Base-by-base conservation (phyloP, 129 eudicot species). In the Glebionis coronaria region DNA sequence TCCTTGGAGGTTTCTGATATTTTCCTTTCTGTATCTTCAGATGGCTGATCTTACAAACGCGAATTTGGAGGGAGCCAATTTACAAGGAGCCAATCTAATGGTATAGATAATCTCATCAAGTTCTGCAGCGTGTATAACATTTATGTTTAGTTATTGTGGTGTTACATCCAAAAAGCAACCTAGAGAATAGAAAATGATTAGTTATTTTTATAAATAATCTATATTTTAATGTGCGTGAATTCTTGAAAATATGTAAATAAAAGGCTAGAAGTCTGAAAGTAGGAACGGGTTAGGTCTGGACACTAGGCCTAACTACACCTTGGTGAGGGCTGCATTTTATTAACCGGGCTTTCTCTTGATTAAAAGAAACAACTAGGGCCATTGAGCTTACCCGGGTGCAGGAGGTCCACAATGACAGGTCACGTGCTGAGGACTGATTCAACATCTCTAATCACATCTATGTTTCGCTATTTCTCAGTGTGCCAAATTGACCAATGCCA, bases 31-130 rank as follows among this genome's bases (percentile, higher is more conserved):
- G n/a, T 49, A 29, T 65, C 75, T 73, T 71, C 87, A 91, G 94
- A 76, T 81, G 12, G 97, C 97, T 63, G 97, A 91, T 82, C 96
- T 91, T 65, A 91, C 97, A 38, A 88, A 91, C 80, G 96, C 96
- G 67, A 91, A 91, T 82, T 70, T 91, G 76, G 96, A 91, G 75
- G 97, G 97, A 68, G 97, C 97, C 65, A 91, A 91, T 83, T 82
- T 91, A 46, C 96, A 91, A 88, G 96, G 97, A 65, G 97, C 97
- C 67, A 87, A 91, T 75, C 62, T 91, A 69, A 91, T 85, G 93
- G 97, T 91, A 23, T 23, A n/a, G n/a, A n/a, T n/a, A 44, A 56
- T 2, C 64, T 69, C 25, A 45, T 27, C 49, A 35, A 50, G 44
- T 61, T 61, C 54, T 50, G 23, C 57, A 44, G 14, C 9, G 49